Evolutionary conservation across 2,329 filamentous ascomycete species (phyloP).

Genomic region (Trichoderma harzianum): DNA sequence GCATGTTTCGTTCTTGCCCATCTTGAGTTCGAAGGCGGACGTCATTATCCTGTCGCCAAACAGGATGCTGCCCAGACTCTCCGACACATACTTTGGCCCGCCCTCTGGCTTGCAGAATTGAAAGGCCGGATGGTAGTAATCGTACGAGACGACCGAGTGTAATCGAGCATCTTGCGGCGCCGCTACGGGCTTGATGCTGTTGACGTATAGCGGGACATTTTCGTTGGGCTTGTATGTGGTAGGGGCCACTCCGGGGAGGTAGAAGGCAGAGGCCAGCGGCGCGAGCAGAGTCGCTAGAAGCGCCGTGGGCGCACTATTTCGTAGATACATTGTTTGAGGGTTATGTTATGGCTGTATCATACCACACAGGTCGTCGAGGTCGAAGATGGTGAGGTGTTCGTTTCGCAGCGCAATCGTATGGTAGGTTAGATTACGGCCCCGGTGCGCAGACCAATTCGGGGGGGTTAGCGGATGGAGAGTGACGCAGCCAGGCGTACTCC

Average conservation of each 20-base stretch:
- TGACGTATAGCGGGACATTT: conserved; percentile 83
- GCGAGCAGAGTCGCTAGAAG: conserved; percentile 50
- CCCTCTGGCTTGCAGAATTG: conserved; percentile 80
- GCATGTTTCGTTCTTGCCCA: conserved; percentile 85
- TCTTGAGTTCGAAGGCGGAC: conserved; percentile 86
- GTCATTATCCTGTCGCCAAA: conserved; percentile 97
- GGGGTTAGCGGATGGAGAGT: background rate
- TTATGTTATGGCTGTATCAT: conserved; percentile 33
- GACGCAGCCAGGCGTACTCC: conserved; percentile 19
- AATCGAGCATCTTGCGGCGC: conserved; percentile 74
- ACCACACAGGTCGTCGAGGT: conserved; percentile 19
- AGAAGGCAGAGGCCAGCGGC: conserved; percentile 69
- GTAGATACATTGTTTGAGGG: conserved; percentile 41
- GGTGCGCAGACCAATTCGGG: background rate
- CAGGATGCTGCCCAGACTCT: conserved; percentile 84
- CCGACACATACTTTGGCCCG: conserved; percentile 75
- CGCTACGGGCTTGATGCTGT: conserved; percentile 83
- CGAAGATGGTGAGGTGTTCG: conserved; percentile 6
- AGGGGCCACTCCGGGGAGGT: conserved; percentile 92
- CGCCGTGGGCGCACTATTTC: conserved; percentile 46
- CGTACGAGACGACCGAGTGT: conserved; percentile 90
- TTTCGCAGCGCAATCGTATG: background rate
- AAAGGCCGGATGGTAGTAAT: conserved; percentile 89
- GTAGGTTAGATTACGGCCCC: background rate
- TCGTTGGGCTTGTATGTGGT: conserved; percentile 83